Evolutionary conservation across 2,329 filamentous ascomycete species (phyloP), one percentile per base, ranked within the genome.

Genomic region (Penicillium rolfsii): DNA sequence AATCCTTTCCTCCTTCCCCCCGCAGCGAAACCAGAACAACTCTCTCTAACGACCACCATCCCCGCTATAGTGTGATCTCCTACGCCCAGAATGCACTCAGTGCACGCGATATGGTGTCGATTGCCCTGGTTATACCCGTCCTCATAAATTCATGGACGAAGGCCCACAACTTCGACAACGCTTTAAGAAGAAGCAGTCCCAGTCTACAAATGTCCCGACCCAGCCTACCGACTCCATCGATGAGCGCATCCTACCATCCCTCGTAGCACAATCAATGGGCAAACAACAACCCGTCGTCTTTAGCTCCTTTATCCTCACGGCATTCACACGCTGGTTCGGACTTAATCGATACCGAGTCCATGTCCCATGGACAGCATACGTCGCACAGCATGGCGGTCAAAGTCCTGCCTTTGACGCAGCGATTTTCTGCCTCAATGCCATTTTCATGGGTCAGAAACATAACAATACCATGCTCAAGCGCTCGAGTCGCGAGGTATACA

Each of bases 91-190:
- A 58, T 74, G 71, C 57, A 67, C 71, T 26, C 73, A 73, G 61
- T 76, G 74, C 57, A 60, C 62, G 53, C 72, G 70, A 62, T 72
- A 74, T 56, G 73, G 72, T 55, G 68, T 67, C 45, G 62, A 65
- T n/a, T 76, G 73, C 55, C 73, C 73, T 2, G 73, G 73, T 26
- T 74, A 74, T 48, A 58, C 55, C 2, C 63, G 64, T 40, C 57
- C 67, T 30, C 61, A 70, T 30, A 75, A 74, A 59, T 75, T 76
- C 53, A 70, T 73, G 61, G 73, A 76, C 59, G 72, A 76, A 64
- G 71, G 72, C 19, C 67, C 67, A 9, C 66, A 67, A 45, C 59
- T 76, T 11, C 64, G 69, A 49, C 67, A 69, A 55, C 66, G 67
- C 52, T 75, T 70, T 57, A 66, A 58, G 19, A 63, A 63, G 43